Conservation (phyloP, 805 yeast genomes). For the Saccharomycopsis oosterbeekiorum region DNA sequence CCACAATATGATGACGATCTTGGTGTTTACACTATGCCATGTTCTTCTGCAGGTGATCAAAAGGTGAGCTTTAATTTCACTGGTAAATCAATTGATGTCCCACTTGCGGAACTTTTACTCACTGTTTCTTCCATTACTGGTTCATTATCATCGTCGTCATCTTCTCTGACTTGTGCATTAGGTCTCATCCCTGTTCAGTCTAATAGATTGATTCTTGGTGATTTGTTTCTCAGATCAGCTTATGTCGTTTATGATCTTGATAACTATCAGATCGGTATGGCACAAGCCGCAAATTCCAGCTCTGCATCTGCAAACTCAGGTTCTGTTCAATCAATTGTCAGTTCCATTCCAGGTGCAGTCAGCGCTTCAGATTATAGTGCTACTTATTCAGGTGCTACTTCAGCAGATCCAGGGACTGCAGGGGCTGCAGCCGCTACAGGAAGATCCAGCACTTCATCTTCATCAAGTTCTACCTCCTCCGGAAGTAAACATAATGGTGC, state of each 20-base stretch:
- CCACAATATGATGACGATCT: conserved; percentile 27
- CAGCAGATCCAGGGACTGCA: conserved; percentile 15
- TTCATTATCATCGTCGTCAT: neutral
- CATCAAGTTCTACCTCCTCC: neutral
- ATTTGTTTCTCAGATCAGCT: conserved; percentile 40
- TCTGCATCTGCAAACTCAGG: conserved; percentile 30
- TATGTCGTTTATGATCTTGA: conserved; percentile 50
- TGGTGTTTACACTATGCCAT: conserved; percentile 39
- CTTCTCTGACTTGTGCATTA: conserved; percentile 33
- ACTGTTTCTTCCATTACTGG: neutral
- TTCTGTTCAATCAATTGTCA: conserved; percentile 25
- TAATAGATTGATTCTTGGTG: conserved; percentile 38
- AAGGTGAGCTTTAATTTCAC: conserved; percentile 43
- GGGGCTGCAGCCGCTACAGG: neutral
- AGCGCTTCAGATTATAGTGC: conserved; percentile 37
- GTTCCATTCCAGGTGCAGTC: conserved; percentile 42
- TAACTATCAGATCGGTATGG: conserved; percentile 33
- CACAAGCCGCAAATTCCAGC: conserved; percentile 31
- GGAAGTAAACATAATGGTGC: neutral
- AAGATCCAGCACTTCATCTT: neutral
- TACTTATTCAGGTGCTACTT: conserved; percentile 29
- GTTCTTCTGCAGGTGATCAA: conserved; percentile 28
- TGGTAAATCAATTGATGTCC: conserved; percentile 45
- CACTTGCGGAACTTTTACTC: conserved; percentile 29
- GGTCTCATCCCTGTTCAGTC: conserved; percentile 31